Percentiles rank a stretch among this genome's conserved stretches.
phyloP scores from a whole-genome alignment of 306 rosid genomes.

The Gleditsia sinensis region DNA sequence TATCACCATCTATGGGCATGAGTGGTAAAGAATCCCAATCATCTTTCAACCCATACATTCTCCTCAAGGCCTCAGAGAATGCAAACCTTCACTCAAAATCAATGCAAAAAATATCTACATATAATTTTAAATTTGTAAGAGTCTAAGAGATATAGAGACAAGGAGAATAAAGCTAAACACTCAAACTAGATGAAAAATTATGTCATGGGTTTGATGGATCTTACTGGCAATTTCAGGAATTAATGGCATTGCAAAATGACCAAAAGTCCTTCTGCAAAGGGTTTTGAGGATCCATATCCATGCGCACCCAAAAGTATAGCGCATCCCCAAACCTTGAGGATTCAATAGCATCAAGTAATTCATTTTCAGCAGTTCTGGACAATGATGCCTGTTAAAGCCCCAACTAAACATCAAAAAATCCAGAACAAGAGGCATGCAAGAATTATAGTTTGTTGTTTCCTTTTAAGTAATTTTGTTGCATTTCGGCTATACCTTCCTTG shows the following conservation, averaged over 20 bases:
- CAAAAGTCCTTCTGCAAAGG: conserved; percentile 79
- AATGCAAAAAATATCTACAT: conserved; percentile 26
- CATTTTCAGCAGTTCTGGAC: conserved; percentile 74
- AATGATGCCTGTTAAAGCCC: conserved; percentile 72
- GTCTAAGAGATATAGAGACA: neutral
- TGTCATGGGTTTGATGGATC: neutral
- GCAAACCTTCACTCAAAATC: conserved; percentile 60
- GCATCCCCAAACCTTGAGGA: conserved; percentile 75
- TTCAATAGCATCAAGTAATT: conserved; percentile 72
- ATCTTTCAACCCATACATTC: conserved; percentile 74
- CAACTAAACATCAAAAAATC: conserved; percentile 30
- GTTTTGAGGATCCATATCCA: conserved; percentile 76
- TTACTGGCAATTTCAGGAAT: conserved; percentile 98
- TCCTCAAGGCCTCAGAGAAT: conserved; percentile 74
- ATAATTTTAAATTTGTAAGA: no score
- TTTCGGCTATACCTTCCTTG: conserved; percentile 65
- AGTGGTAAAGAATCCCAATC: conserved; percentile 64
- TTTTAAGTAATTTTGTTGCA: neutral
- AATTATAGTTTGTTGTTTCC: conserved; percentile 6
- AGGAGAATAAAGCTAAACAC: neutral
- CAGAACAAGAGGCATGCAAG: neutral
- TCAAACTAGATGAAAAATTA: no score
- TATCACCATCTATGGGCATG: conserved; percentile 81
- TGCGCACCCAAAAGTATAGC: conserved; percentile 89
- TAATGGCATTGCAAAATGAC: conserved; percentile 88